A percentile compares a stretch with the other conserved stretches of the same genome.
Evolutionary conservation across 1,284 basidiomycete genomes (phyloP).

Genomic region (Puccinia horiana): DNA sequence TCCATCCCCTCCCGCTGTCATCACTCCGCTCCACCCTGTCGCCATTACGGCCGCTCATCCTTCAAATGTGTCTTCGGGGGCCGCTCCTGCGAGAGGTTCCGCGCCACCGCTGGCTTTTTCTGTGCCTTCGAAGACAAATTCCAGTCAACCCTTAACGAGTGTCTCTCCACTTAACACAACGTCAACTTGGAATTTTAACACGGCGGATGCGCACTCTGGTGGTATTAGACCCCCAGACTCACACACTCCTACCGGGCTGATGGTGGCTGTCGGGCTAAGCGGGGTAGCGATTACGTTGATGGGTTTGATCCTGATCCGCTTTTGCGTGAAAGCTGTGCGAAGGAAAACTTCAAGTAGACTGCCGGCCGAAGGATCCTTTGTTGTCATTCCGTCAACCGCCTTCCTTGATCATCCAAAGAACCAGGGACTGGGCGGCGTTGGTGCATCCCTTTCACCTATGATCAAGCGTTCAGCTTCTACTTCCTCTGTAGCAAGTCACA

Average conservation of each 20-base stretch:
- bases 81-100: not conserved
- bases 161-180: not conserved
- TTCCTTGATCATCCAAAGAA: constrained; percentile 12
- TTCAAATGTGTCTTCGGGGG: not conserved
- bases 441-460: constrained; percentile 5
- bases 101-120: not conserved
- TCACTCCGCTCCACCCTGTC: not conserved
- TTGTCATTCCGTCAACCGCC: constrained; percentile 4
- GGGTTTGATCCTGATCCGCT: not conserved
- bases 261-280: not conserved
- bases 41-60: not conserved
- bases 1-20: no score
- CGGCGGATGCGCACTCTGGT: no score
- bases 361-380: not conserved
- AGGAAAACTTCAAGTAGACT: not conserved
- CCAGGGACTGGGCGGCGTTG: constrained; percentile 18
- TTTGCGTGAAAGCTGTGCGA: not conserved
- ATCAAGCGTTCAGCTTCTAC: not conserved
- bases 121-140: not conserved
- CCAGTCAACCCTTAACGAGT: not conserved
- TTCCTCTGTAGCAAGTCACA: not conserved
- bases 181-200: not conserved
- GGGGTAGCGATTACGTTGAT: not conserved
- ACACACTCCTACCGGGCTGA: constrained; percentile 1
- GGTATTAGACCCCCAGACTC: not conserved